Base-by-base conservation (phyloP, 208 protist genomes). In the Strigomonas culicis region DNA sequence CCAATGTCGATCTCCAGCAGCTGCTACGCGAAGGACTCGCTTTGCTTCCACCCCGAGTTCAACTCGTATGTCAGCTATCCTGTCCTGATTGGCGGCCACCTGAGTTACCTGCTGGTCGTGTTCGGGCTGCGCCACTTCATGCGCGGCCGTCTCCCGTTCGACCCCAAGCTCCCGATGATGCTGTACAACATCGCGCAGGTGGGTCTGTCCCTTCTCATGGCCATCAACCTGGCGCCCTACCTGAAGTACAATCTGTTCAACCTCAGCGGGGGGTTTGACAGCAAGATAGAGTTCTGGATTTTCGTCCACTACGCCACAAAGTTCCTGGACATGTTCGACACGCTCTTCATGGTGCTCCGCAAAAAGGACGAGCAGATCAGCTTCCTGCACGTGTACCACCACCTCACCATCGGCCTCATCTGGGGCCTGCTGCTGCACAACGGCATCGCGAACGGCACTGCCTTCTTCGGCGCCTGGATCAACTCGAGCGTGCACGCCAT, bases 381-480 rank as follows among this genome's bases (percentile, higher is more conserved):
- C 25, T 96, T 97, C 66, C 78, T 97, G 30, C 91, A 97, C 67
- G 58, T 95, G 51, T 97, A 96, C 79, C 93, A 97, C 66, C 91
- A 97, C 73, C 56, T 82, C 19, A 92, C 86, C 11, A 95, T 96
- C 50, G 90, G 87, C 3, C 63, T 94, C 50, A 90, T 95, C 24
- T 95, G 87, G 88, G 90, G 90, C 1, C 71, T 92, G 51, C 73
- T 96, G 53, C 70, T 97, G 46, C 83, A 85, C 68, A 76, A 90
- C 66, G 88, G 88, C 13, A 68, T 94, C 60, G 90, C 77, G 1
- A 94, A 94, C 72, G 90, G 90, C 34, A 93, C 88, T 0, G 90
- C 88, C 24, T 90, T 90, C 69, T 95, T 90, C 58, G 90, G 88
- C 1, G 84, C 84, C 30, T 94, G 89, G 80, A 93, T 95, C 68